Percentiles rank a stretch among this genome's conserved stretches.
Conservation (phyloP, 1,284 basidiomycete species). For the Ceratobasidium sp. region DNA sequence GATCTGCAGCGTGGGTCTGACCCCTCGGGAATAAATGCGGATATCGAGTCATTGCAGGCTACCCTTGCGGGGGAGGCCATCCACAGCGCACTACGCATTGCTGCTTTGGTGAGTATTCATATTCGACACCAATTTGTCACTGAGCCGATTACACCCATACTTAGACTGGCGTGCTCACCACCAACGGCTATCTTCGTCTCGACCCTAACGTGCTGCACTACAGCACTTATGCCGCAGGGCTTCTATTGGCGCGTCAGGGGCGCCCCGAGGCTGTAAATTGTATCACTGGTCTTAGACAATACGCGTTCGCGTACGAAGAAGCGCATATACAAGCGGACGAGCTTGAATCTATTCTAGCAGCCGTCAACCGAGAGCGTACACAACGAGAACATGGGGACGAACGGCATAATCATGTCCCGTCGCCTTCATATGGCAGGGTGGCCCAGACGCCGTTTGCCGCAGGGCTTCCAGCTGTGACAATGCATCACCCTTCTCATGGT, state of each 20-base stretch:
- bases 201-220: conserved; percentile 88
- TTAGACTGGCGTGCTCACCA: conserved; percentile 80
- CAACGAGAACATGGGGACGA: conserved; percentile 38
- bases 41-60: conserved; percentile 60
- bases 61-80: conserved; percentile 83
- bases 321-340: conserved; percentile 80
- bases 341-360: conserved; percentile 51
- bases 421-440: conserved; percentile 34
- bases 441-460: conserved; percentile 24
- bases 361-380: conserved; percentile 39
- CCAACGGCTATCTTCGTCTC: conserved; percentile 85
- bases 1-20: conserved; percentile 61
- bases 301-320: conserved; percentile 73
- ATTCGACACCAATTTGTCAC: conserved; percentile 25
- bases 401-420: conserved; percentile 13
- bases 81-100: conserved; percentile 85
- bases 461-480: conserved; percentile 33
- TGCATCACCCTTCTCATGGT: conserved; percentile 37
- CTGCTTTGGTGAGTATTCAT: conserved; percentile 71
- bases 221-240: conserved; percentile 83
- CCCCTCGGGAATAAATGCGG: conserved; percentile 34
- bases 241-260: conserved; percentile 81
- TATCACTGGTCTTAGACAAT: conserved; percentile 86
- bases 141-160: conserved; percentile 21
- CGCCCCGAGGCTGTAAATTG: conserved; percentile 84